These are phyloP conservation scores for Plasmodium inui DNA, from an alignment of 169 alveolate species.

Conservation along the genomic window DNA sequence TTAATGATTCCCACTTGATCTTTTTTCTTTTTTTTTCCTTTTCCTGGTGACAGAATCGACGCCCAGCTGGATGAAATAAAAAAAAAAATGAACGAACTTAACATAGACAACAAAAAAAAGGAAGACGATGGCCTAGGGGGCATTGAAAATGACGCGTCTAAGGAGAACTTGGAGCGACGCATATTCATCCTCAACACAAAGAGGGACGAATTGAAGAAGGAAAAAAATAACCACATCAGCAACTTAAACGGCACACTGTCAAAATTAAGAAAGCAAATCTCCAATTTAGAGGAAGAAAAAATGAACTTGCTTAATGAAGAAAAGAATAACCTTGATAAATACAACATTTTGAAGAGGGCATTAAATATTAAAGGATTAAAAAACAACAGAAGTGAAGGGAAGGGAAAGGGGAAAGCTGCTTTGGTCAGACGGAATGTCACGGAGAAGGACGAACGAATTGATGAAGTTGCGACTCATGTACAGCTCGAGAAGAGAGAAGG, in stretches of 20 bases:
- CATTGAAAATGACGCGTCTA: neutral
- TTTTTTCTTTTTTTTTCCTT: neutral
- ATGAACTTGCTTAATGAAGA: slow-evolving; percentile 45
- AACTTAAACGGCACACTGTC: neutral
- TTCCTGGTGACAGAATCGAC: slow-evolving; percentile 10
- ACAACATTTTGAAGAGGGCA: slow-evolving; percentile 41
- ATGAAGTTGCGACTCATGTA: neutral
- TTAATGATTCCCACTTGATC: neutral
- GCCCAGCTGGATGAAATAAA: slow-evolving; percentile 33
- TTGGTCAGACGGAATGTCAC: neutral
- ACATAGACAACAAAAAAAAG: slow-evolving; percentile 26
- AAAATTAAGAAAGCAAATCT: slow-evolving; percentile 43
- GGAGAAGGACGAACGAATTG: neutral
- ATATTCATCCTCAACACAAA: slow-evolving; percentile 36
- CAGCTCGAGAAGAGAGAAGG: neutral
- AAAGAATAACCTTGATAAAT: slow-evolving; percentile 30
- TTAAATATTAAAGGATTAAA: slow-evolving; percentile 10
- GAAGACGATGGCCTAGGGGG: neutral
- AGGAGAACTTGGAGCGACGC: slow-evolving; percentile 34
- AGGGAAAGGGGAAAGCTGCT: neutral
- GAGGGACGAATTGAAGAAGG: slow-evolving; percentile 57
- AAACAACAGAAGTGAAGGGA: slow-evolving; percentile 14
- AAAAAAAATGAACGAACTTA: slow-evolving; percentile 47
- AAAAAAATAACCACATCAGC: slow-evolving; percentile 49
- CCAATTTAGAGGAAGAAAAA: slow-evolving; percentile 42